Conservation (phyloP, 2,329 filamentous ascomycete genomes). For the Plenodomus tracheiphilus region DNA sequence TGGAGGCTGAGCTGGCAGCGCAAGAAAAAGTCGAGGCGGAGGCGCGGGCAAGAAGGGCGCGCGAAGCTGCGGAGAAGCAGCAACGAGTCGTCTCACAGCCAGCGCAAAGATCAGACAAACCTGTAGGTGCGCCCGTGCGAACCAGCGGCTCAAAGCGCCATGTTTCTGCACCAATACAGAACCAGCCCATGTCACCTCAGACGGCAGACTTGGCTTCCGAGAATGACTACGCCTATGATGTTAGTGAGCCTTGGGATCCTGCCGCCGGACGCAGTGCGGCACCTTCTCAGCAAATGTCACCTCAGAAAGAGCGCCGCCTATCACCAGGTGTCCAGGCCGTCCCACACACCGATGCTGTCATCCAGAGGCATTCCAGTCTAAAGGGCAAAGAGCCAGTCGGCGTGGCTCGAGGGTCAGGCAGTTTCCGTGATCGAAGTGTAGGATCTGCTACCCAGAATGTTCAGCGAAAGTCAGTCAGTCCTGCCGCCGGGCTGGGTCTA, state of each 20-base stretch:
- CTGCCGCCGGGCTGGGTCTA: slow-evolving; percentile 36
- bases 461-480: slow-evolving; percentile 26
- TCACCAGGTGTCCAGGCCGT: slow-evolving; percentile 12
- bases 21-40: slow-evolving; percentile 62
- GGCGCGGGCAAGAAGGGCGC: slow-evolving; percentile 35
- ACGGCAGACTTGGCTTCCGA: slow-evolving; percentile 35
- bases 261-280: slow-evolving; percentile 22
- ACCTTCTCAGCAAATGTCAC: slow-evolving; percentile 17
- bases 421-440: slow-evolving; percentile 36
- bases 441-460: slow-evolving; percentile 20
- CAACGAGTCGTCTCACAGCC: slow-evolving; percentile 36
- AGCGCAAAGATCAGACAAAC: slow-evolving; percentile 13
- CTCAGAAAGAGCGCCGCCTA: slow-evolving; percentile 28
- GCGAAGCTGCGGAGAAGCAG: slow-evolving; percentile 35
- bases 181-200: slow-evolving; percentile 22
- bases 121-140: slow-evolving; percentile 13
- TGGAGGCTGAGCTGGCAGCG: slow-evolving; percentile 76
- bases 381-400: slow-evolving; percentile 41
- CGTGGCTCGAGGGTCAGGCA: slow-evolving; percentile 28
- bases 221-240: slow-evolving; percentile 30
- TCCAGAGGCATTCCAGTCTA: slow-evolving; percentile 27
- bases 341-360: slow-evolving; percentile 18
- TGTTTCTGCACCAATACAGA: slow-evolving; percentile 38
- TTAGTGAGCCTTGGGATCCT: slow-evolving; percentile 43
- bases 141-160: slow-evolving; percentile 31